Evolutionary conservation across 1,284 basidiomycete species (phyloP).

Genomic region (Trametes hirsuta): DNA sequence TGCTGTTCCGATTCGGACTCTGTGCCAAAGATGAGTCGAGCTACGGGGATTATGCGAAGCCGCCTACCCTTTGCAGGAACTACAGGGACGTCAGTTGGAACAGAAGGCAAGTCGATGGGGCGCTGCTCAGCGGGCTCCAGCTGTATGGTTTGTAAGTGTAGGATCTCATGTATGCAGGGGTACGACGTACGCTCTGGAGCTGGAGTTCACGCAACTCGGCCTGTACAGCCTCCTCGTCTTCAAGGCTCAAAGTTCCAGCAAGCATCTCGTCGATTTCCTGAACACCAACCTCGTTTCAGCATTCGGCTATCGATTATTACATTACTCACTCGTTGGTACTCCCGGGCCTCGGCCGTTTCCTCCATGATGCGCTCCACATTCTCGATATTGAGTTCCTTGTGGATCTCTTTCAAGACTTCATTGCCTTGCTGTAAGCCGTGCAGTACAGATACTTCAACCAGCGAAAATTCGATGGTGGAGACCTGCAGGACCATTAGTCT

Average conservation of each 20-base stretch:
- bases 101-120: slow-evolving; percentile 45
- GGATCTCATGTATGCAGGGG: neutral
- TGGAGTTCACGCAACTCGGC: slow-evolving; percentile 77
- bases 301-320: neutral
- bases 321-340: slow-evolving; percentile 81
- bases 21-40: neutral
- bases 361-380: slow-evolving; percentile 93
- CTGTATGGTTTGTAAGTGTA: slow-evolving; percentile 15
- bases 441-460: slow-evolving; percentile 91
- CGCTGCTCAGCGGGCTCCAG: slow-evolving; percentile 27
- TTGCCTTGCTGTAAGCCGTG: slow-evolving; percentile 94
- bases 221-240: slow-evolving; percentile 95
- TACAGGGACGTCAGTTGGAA: slow-evolving; percentile 49
- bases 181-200: slow-evolving; percentile 52
- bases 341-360: slow-evolving; percentile 90
- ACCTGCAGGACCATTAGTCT: slow-evolving; percentile 56
- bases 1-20: slow-evolving; percentile 18
- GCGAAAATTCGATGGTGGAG: slow-evolving; percentile 94
- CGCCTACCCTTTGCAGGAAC: slow-evolving; percentile 33
- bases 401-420: slow-evolving; percentile 90
- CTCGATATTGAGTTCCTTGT: slow-evolving; percentile 91
- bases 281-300: neutral
- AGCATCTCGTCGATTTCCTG: slow-evolving; percentile 91
- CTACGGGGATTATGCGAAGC: neutral
- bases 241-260: slow-evolving; percentile 77